Base-by-base conservation (phyloP, 2,329 filamentous ascomycete species). In the Aureobasidium pullulans region DNA sequence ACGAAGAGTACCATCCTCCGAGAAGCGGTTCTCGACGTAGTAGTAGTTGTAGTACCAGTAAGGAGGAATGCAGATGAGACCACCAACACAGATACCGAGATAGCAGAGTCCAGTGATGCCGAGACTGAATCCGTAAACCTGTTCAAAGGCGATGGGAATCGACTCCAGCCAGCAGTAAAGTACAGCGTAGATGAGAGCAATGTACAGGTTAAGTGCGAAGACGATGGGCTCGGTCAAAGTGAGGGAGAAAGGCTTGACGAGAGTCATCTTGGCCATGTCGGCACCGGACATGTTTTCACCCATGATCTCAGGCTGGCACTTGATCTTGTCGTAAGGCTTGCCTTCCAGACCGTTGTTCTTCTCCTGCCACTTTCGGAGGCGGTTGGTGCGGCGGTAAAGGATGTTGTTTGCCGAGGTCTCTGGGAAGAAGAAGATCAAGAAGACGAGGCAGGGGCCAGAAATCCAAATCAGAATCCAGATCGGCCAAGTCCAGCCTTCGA, bases 111-210 rank as follows among this genome's bases (percentile, higher is more conserved):
- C 74, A 31, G 40, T 57, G 15, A 47, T 44, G 8, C 44, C 60
- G 46, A 52, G 50, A n/a, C 65, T 68, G 66, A 77, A 76, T 31
- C 66, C 63, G 64, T 77, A 75, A 31, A 75, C 73, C 0, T 67
- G 71, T 37, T 64, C 62, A 62, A 76, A 78, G 23, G 76, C 74
- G 53, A 76, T 71, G n/a, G 72, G 68, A 64, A 78, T 77, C 7
- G 68, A 71, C 62, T 78, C 76, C 64, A 78, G 77, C 48, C 52
- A 56, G 71, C 73, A 78, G 63, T 77, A 77, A 7, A 75, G 66
- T 3, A 76, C 62, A 5, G 71, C 73, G 64, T 76, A 76, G 54
- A 76, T 68, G 15, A 74, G 67, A 0, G 73, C 74, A 58, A 75
- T 73, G 65, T 77, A 77, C 16, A 77, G 64, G 57, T 77, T 77